Evolutionary conservation across 2,329 filamentous ascomycete species (phyloP), one percentile per base, ranked within the genome.

Genomic region (Neonectria ditissima): DNA sequence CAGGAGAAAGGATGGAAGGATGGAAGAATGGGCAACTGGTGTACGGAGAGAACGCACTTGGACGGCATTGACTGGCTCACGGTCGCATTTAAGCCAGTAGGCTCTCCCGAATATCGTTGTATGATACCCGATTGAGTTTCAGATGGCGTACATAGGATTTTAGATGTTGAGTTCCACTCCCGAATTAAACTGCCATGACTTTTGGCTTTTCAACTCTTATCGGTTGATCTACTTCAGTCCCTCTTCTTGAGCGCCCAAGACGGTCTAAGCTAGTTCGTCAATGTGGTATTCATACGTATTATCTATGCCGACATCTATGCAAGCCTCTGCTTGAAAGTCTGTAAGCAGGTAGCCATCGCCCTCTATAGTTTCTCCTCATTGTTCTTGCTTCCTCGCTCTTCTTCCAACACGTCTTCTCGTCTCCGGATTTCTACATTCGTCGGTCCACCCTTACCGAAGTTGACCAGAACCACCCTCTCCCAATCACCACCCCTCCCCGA

Each of bases 401-500:
- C 82, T 16, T 70, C 75, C 63, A 88, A 63, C 0, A 86, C 81
- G 45, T 88, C 86, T 30, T 81, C 79, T 67, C 85, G 79, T 61
- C 69, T 67, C 62, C 82, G 75, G 3, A 91, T 80, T 74, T 89
- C 85, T 2, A 89, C 80, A 61, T 86, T 76, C 47, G 77, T 79
- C 22, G 86, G 86, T 1, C 83, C 85, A 0, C 78, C 84, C 74
- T 81, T 85, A 7, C 66, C 75, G 73, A 89, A 87, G 55, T 77
- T 79, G 4, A 88, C 83, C 65, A 91, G 65, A 16, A 90, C 84
- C 8, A 90, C 87, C n/a, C 82, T 81, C 68, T 88, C 83, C 75
- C 77, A 81, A 66, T 91, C 89, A 0, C 89, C 89, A 0, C 82
- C 82, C 53, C 85, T 79, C 3, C 74, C 80, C 3, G 73, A 80